Base-by-base conservation (phyloP, 345 rosid species). In the Erodium maritimum region DNA sequence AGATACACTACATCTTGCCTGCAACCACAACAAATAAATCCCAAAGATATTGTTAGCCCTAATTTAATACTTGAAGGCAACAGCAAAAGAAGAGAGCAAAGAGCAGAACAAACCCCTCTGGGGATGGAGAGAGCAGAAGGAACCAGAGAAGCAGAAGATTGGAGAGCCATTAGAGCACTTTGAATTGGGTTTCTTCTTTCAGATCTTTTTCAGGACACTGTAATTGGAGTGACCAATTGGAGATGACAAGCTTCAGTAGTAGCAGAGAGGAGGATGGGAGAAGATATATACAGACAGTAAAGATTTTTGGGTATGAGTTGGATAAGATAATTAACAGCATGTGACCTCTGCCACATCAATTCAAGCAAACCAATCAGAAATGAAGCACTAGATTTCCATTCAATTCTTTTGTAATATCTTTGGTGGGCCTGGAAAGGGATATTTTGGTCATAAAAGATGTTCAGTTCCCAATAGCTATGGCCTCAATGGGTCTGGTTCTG, bases 121-220 rank as follows among this genome's bases (percentile, higher is more conserved):
- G 74, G 81, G 50, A 72, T 56, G 57, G 77, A 64, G 70, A 82
- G 76, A 67, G 87, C 69, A 63, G 87, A 82, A 63, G 89, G 77
- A 55, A 79, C 75, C 76, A 88, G 77, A 42, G 48, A 42, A 60
- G 93, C 80, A 77, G 93, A 76, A 66, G 96, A 76, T 69, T 74
- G 91, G 52, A 86, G 83, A 61, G 89, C 87, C 95, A 88, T 88
- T 67, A 12, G n/a, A n/a, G 17, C 56, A 55, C 19, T 33, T 8
- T 18, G 20, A 5, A 21, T 5, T 33, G 21, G 21, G 21, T 21
- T 22, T n/a, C n/a, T n/a, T n/a, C n/a, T n/a, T n/a, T n/a, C n/a
- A n/a, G n/a, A n/a, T n/a, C n/a, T n/a, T n/a, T n/a, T n/a, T 17
- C 37, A 29, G 9, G 37, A 11, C 14, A 42, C 48, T 14, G 17